Base-by-base conservation (phyloP, 345 rosid genomes). In the Lepidium africanum region DNA sequence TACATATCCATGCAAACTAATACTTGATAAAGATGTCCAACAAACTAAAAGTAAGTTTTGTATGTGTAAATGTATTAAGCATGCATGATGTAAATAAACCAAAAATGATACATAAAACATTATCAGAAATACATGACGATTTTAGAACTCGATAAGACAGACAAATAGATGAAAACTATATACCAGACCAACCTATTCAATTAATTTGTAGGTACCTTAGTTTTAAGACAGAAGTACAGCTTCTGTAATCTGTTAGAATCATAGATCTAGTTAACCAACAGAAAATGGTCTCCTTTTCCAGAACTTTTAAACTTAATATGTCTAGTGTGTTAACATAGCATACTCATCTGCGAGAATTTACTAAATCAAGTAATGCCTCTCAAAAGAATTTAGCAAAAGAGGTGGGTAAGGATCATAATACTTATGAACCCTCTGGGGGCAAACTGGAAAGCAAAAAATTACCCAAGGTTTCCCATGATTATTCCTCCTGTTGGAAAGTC, bases 401-500 rank as follows among this genome's bases (percentile, higher is more conserved):
- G 33, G 16, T 27, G 66, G 25, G 39, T 2, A 33, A 45, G 32
- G 16, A 30, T 33, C 54, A 32, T 16, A 27, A 5, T 9, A 14
- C 10, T 42, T 60, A 42, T 42, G 52, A 30, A 39, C 27, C 52
- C 40, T 60, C 36, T 15, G n/a, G 51, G 21, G 3, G 56, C 15
- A 68, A 45, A 68, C 40, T 27, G 36, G 52, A 32, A 67, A 48
- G 30, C 23, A 63, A 33, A 76, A 54, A 75, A 84, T 72, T 76
- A 93, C 98, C 98, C 98, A 63, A 80, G 81, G 72, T 88, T 90
- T 67, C 98, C 98, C 97, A 93, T 90, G 23, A 93, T 87, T 65
- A 91, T 56, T 79, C 98, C 98, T 64, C 98, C 98, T 4, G 98
- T 93, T 43, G 98, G 98, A 74, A 93, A 93, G 81, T 93, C 98